Base-by-base conservation (phyloP, 306 rosid species). In the Lathyrus sativus region DNA sequence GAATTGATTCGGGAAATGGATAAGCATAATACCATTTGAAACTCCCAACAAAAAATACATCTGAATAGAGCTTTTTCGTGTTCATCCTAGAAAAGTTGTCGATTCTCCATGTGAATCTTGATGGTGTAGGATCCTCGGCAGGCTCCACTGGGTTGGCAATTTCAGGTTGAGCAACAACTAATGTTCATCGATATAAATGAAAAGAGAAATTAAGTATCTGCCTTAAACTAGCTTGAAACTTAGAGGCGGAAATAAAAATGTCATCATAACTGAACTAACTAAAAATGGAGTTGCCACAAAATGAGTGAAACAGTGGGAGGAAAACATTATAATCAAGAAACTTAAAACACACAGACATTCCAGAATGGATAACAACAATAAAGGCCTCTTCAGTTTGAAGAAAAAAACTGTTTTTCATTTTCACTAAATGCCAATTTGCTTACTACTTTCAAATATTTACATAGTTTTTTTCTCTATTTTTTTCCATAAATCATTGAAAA, bases 91-190 rank as follows among this genome's bases (percentile, higher is more conserved):
- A 74, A 37, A 93, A 93, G 86, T 84, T 86, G 17, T 86, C 89
- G 53, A 90, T 86, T 74, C 77, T 90, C 98, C 98, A 93, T 0
- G 95, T 86, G 81, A 85, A 93, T 74, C 85, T 85, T 17, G 86
- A 65, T 2, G 89, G 80, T 3, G 93, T 80, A 77, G 96, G 91
- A 79, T 88, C 93, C 82, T 90, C 93, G 0, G 83, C 89, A 43
- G 91, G 89, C 78, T 86, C 97, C 74, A 82, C 87, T 9, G 85
- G 78, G 74, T 69, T 83, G 61, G 85, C 88, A 59, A 82, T 56
- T 56, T 88, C 97, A 15, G 93, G 81, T 82, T 83, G 89, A 33
- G 93, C 79, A 43, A 83, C 93, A 38, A 80, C 97, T 88, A 67
- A 9, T 7, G 29, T 72, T 69, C 81, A 71, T 62, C 46, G 65